Conservation (phyloP, 2,329 filamentous ascomycete species). For the Trichoderma koningii region DNA sequence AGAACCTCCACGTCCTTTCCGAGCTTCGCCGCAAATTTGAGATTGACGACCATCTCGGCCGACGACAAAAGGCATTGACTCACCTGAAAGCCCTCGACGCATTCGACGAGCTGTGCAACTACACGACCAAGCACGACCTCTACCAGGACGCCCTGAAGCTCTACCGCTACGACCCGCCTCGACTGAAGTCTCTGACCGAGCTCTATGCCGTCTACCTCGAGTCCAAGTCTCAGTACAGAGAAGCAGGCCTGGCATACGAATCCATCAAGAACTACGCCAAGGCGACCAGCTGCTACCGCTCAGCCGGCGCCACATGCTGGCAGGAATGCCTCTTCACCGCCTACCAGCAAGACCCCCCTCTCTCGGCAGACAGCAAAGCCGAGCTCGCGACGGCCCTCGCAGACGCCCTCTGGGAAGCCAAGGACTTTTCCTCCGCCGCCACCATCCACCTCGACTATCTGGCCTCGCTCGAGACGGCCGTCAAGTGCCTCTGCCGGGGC, state of each 20-base stretch:
- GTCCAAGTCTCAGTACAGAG: slow-evolving; percentile 73
- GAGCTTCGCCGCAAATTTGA: slow-evolving; percentile 72
- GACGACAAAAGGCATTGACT: slow-evolving; percentile 72
- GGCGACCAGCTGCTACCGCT: slow-evolving; percentile 81
- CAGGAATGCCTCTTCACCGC: slow-evolving; percentile 85
- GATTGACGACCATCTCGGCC: slow-evolving; percentile 85
- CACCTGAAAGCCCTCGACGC: slow-evolving; percentile 73
- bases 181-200: slow-evolving; percentile 67
- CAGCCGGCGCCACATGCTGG: slow-evolving; percentile 77
- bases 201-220: slow-evolving; percentile 80
- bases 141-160: slow-evolving; percentile 76
- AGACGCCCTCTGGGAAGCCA: slow-evolving; percentile 77
- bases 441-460: slow-evolving; percentile 82
- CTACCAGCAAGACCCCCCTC: slow-evolving; percentile 62
- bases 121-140: slow-evolving; percentile 76
- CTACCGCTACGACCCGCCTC: slow-evolving; percentile 77
- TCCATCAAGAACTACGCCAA: slow-evolving; percentile 73
- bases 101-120: slow-evolving; percentile 77
- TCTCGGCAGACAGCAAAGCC: slow-evolving; percentile 60
- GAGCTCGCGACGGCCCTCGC: slow-evolving; percentile 74
- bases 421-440: slow-evolving; percentile 79
- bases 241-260: slow-evolving; percentile 90
- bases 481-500: slow-evolving; percentile 80
- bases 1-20: slow-evolving; percentile 75
- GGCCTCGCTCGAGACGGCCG: slow-evolving; percentile 66